Conservation (phyloP, 352 stramenopile species). For the Plasmopara muralis region DNA sequence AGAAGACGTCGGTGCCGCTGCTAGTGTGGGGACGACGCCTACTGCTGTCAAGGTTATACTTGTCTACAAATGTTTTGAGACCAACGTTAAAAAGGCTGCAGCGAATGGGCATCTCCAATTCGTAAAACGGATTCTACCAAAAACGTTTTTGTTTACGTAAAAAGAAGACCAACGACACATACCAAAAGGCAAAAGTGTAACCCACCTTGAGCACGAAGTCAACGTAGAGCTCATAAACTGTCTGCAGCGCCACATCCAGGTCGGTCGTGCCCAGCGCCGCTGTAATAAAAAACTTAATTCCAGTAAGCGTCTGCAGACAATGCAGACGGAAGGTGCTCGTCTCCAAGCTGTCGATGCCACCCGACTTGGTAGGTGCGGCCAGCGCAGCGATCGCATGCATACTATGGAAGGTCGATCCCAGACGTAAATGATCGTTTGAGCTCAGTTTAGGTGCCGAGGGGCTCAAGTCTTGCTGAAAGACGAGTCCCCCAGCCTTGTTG, state of each 20-base stretch:
- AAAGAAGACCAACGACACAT: background rate
- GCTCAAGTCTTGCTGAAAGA: conserved; percentile 91
- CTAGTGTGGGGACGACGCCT: conserved; percentile 45
- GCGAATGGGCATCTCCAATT: conserved; percentile 93
- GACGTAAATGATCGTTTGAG: conserved; percentile 88
- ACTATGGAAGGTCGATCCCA: conserved; percentile 93
- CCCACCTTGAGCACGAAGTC: conserved; percentile 93
- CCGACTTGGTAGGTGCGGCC: conserved; percentile 72
- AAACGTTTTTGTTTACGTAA: background rate
- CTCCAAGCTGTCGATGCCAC: conserved; percentile 89
- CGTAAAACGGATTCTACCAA: conserved; percentile 90
- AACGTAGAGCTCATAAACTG: conserved; percentile 92
- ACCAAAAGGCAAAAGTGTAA: background rate
- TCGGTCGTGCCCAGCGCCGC: conserved; percentile 78
- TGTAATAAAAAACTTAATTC: conserved; percentile 93
- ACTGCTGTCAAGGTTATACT: conserved; percentile 66
- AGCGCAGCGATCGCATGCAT: conserved; percentile 90
- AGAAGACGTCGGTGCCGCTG: conserved; percentile 28
- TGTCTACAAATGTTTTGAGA: conserved; percentile 85
- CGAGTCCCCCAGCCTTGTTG: conserved; percentile 90
- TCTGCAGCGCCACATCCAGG: conserved; percentile 76
- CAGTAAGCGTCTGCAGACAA: conserved; percentile 90
- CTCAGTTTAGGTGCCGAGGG: conserved; percentile 74
- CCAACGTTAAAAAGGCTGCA: conserved; percentile 89
- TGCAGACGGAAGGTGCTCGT: conserved; percentile 89